Evolutionary conservation across 176 grass and related monocot genomes (phyloP).

Genomic region (Carex pumila): DNA sequence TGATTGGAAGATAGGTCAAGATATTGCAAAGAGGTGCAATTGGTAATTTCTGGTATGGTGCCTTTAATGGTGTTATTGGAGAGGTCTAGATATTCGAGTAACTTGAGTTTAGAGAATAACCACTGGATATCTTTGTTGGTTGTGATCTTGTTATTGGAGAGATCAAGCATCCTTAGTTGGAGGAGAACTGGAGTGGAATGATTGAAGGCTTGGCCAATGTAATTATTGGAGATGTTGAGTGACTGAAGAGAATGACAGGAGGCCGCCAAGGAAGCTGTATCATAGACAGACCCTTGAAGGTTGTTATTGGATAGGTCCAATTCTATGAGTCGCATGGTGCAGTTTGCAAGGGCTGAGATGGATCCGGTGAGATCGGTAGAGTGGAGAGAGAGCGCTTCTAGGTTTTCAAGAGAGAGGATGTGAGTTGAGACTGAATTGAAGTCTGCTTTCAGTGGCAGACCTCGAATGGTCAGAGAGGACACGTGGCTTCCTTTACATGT

Average conservation of each 20-base stretch:
- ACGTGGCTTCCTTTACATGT: constrained; percentile 40
- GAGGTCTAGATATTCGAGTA: constrained; percentile 40
- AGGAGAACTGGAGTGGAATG: neutral
- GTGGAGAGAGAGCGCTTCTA: constrained; percentile 50
- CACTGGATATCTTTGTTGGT: constrained; percentile 38
- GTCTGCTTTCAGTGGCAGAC: constrained; percentile 44
- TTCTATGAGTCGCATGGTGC: constrained; percentile 31
- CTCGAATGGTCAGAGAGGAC: constrained; percentile 43
- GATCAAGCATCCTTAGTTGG: constrained; percentile 38
- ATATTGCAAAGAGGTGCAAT: constrained; percentile 64
- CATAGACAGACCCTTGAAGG: constrained; percentile 54
- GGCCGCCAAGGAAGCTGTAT: constrained; percentile 31
- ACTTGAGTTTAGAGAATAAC: constrained; percentile 36
- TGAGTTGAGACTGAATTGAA: constrained; percentile 42
- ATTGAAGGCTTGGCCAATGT: constrained; percentile 23
- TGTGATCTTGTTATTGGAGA: constrained; percentile 65
- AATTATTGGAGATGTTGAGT: constrained; percentile 54
- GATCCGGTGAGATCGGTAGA: constrained; percentile 53
- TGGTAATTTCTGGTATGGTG: constrained; percentile 35
- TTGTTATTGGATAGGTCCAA: constrained; percentile 68
- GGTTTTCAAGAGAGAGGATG: constrained; percentile 42
- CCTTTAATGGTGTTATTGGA: constrained; percentile 50
- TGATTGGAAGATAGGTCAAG: constrained; percentile 76
- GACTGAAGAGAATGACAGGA: constrained; percentile 30
- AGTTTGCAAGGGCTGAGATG: constrained; percentile 21